Evolutionary conservation across 306 rosid genomes (phyloP), one percentile per base, ranked within the genome.

Genomic region (Vachellia collinsii): DNA sequence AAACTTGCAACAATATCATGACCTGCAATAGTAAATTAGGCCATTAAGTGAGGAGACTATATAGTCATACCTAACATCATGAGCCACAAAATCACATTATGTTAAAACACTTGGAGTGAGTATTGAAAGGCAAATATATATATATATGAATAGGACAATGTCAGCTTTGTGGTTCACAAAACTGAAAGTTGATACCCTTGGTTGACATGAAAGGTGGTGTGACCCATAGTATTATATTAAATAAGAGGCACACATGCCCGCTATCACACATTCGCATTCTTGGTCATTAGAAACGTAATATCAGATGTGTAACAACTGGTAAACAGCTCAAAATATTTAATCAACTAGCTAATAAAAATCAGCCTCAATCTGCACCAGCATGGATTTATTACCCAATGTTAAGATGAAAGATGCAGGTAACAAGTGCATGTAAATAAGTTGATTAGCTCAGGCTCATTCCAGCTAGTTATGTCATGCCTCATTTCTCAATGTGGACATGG

Each of bases 1-100:
- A 92, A 90, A 63, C 85, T 87, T 80, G 94, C 97, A 83, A 92
- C 94, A 80, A 92, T 85, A 78, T 86, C 86, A 86, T 92, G 93
- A 83, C 72, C 74, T 70, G 39, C 74, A 70, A 70, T 43, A 70
- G 74, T 70, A 44, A 43, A 11, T 11, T 1, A 43, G 3, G n/a
- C 23, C 54, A 70, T 70, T 23, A 23, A 70, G n/a, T 6, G 12
- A 44, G 50, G 19, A 20, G 37, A 70, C 22, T 39, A 42, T 16
- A 70, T 22, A 22, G 56, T 44, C 74, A 43, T 3, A 9, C 74
- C 2, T 44, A 22, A 43, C 38, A 70, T 70, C 54, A 5, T 22
- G 74, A 1, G 56, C 39, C 38, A 43, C 56, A 42, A 5, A 68
- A 68, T 42, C 36, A 68, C 19, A 68, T 1, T 38, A 65, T 65